Percentiles rank a stretch among this genome's conserved stretches.
Evolutionary conservation across 352 stramenopile species (phyloP).

Genomic region (Globisporangium echinulatum): DNA sequence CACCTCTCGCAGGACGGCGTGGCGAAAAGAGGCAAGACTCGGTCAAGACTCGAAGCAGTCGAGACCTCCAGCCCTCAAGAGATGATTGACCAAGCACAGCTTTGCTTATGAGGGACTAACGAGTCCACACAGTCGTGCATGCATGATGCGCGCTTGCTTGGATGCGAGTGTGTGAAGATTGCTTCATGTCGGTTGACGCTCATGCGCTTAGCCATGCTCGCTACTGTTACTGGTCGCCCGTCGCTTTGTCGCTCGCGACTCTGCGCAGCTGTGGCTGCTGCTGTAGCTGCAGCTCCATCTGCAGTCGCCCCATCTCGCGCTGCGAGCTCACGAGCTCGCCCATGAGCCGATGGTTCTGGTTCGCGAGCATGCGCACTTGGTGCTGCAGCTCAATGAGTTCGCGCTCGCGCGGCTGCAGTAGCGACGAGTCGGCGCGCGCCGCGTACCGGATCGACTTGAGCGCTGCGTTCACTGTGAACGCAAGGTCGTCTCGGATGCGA

Average conservation of each 20-base stretch:
- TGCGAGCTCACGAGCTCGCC: constrained; percentile 41
- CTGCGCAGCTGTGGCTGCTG: constrained; percentile 38
- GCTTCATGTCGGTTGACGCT: too few relatives aligned
- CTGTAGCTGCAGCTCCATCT: constrained; percentile 45
- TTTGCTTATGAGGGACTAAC: too few relatives aligned
- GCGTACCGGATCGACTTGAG: constrained; percentile 67
- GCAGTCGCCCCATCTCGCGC: constrained; percentile 48
- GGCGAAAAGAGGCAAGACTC: too few relatives aligned
- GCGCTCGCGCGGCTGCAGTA: constrained; percentile 22
- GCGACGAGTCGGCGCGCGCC: constrained; percentile 18
- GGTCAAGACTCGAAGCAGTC: too few relatives aligned
- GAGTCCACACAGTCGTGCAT: too few relatives aligned
- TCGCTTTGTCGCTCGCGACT: constrained; percentile 17
- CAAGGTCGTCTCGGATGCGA: constrained; percentile 64
- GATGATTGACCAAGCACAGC: too few relatives aligned
- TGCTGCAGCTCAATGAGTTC: constrained; percentile 45
- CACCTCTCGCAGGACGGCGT: too few relatives aligned
- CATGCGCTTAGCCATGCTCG: too few relatives aligned
- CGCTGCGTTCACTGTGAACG: constrained; percentile 72
- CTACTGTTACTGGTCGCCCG: neutral
- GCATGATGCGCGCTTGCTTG: too few relatives aligned
- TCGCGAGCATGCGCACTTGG: constrained; percentile 50
- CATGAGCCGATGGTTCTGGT: constrained; percentile 57
- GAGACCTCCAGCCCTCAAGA: too few relatives aligned
- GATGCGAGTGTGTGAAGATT: too few relatives aligned